Conservation (phyloP, 2,329 filamentous ascomycete genomes). For the Fusarium sp. region DNA sequence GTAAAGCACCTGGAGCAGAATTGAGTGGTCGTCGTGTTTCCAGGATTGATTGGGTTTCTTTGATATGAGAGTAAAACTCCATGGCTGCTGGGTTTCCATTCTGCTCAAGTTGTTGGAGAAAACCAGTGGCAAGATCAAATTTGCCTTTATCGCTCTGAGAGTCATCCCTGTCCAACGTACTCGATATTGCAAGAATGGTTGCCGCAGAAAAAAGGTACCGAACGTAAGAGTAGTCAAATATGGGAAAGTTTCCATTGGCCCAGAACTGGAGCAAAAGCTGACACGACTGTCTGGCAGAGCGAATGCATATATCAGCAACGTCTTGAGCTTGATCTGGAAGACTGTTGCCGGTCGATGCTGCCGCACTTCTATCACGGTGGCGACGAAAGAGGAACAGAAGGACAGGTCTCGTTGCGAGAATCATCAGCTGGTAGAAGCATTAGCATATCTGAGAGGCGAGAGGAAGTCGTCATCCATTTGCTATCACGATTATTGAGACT, state of each 20-base stretch:
- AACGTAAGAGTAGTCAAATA: neutral
- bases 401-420: neutral
- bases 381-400: neutral
- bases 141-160: neutral
- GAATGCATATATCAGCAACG: neutral
- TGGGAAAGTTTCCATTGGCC: neutral
- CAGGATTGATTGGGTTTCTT: neutral
- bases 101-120: neutral
- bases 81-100: constrained; percentile 3
- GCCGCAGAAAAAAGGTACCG: neutral
- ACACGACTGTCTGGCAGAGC: neutral
- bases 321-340: neutral
- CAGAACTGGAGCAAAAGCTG: neutral
- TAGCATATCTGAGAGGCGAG: too few relatives aligned
- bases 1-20: neutral
- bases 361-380: neutral
- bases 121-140: neutral
- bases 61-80: constrained; percentile 2
- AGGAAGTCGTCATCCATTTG: too few relatives aligned
- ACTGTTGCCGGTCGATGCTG: neutral
- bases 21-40: neutral
- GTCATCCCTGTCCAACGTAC: neutral
- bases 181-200: neutral
- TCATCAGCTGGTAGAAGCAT: neutral
- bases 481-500: neutral